A percentile compares a stretch with the other conserved stretches of the same genome.
Conservation (phyloP, 2,329 filamentous ascomycete genomes). For the Phoma sp. region DNA sequence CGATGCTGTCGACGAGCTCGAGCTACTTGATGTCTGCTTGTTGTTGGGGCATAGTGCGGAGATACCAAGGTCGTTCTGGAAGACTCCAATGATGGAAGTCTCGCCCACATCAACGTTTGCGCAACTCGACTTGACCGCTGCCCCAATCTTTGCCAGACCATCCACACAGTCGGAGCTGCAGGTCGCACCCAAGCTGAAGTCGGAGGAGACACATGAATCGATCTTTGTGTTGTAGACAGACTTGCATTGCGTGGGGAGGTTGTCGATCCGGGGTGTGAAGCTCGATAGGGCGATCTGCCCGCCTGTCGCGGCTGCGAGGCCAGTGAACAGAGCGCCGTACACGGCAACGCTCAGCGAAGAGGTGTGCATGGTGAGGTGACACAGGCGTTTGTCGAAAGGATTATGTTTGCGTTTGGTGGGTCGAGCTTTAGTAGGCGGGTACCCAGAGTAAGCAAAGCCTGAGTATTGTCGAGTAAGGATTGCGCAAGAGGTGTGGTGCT, state of each 20-base stretch:
- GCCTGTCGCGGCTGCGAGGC: slow-evolving; percentile 27
- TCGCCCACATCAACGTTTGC: slow-evolving; percentile 43
- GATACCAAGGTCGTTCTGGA: slow-evolving; percentile 49
- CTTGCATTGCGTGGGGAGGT: slow-evolving; percentile 49
- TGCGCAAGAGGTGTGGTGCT: slow-evolving; percentile 13
- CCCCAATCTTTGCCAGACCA: slow-evolving; percentile 46
- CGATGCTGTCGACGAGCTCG: slow-evolving; percentile 14
- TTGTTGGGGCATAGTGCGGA: slow-evolving; percentile 48
- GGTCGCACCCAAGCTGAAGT: slow-evolving; percentile 44
- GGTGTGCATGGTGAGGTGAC: slow-evolving; percentile 30
- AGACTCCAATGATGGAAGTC: slow-evolving; percentile 51
- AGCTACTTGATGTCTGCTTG: slow-evolving; percentile 24
- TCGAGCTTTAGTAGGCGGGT: slow-evolving; percentile 16
- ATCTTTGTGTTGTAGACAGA: slow-evolving; percentile 51
- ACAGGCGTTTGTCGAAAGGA: slow-evolving; percentile 12
- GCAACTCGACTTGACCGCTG: slow-evolving; percentile 44
- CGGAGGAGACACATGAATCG: slow-evolving; percentile 46
- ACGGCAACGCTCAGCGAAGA: slow-evolving; percentile 25
- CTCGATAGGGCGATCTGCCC: slow-evolving; percentile 52
- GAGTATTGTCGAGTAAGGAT: slow-evolving; percentile 20
- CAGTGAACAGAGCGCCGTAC: slow-evolving; percentile 29
- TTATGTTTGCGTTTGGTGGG: slow-evolving; percentile 14
- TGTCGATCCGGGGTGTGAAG: slow-evolving; percentile 51
- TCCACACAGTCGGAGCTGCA: slow-evolving; percentile 50
- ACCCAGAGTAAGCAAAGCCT: slow-evolving; percentile 13